These are phyloP conservation scores for Pseudogymnoascus sp. DNA, from an alignment of 2,329 filamentous ascomycete genomes.

Conservation along the genomic window DNA sequence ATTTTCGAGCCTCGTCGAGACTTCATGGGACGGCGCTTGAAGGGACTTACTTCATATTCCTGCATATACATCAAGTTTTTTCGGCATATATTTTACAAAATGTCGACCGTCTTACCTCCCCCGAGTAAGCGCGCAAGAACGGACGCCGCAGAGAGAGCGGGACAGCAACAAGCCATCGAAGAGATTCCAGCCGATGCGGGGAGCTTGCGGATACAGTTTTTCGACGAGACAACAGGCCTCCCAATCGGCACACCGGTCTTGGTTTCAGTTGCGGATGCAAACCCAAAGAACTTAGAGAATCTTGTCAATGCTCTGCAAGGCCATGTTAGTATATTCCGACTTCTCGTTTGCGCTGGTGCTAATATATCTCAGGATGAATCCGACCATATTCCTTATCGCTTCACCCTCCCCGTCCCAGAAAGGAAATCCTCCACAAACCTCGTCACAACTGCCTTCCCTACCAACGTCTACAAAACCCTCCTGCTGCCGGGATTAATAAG, in stretches of 20 bases:
- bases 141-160: slow-evolving; percentile 63
- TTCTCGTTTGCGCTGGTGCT: background rate
- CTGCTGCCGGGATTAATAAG: slow-evolving; percentile 31
- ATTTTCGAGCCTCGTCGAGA: slow-evolving; percentile 16
- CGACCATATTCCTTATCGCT: slow-evolving; percentile 60
- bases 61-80: background rate
- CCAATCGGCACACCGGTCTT: slow-evolving; percentile 59
- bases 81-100: slow-evolving; percentile 31
- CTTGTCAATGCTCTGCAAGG: slow-evolving; percentile 79
- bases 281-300: slow-evolving; percentile 81
- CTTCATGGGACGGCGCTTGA: slow-evolving; percentile 12
- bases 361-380: slow-evolving; percentile 41
- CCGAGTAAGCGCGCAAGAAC: slow-evolving; percentile 82
- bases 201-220: slow-evolving; percentile 78
- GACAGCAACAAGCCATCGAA: slow-evolving; percentile 68
- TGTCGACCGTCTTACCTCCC: slow-evolving; percentile 78
- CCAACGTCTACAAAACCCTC: slow-evolving; percentile 41
- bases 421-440: slow-evolving; percentile 27
- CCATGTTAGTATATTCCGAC: slow-evolving; percentile 43
- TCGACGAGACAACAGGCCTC: slow-evolving; percentile 73
- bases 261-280: slow-evolving; percentile 77
- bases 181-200: slow-evolving; percentile 63
- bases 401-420: slow-evolving; percentile 47
- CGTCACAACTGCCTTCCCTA: slow-evolving; percentile 34
- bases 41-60: slow-evolving; percentile 1